phyloP scores from a whole-genome alignment of 2,329 filamentous ascomycete genomes.

The Fusarium sp. region DNA sequence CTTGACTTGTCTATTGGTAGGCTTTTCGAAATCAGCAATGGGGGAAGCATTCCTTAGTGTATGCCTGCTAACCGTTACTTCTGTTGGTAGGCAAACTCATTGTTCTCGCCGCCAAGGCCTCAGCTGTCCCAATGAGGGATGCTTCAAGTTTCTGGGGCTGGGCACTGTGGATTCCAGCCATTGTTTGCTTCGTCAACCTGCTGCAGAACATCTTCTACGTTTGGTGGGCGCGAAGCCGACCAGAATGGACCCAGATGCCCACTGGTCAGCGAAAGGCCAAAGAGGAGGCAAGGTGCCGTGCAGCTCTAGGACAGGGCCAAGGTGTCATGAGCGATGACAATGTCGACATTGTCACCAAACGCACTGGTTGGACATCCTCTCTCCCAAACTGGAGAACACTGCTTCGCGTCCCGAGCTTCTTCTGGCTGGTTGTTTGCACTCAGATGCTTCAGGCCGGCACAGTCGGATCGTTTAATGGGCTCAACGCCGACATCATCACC shows the following conservation, averaged over 20 bases:
- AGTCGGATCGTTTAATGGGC: conserved; percentile 25
- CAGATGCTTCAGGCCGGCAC: neutral
- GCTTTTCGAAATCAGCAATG: too few species aligned
- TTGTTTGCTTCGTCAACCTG: conserved; percentile 37
- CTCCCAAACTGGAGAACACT: neutral
- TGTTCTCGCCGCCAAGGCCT: conserved; percentile 40
- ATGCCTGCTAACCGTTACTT: too few species aligned
- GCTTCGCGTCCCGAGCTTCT: neutral
- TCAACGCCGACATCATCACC: conserved; percentile 40
- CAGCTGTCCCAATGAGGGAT: conserved; percentile 44
- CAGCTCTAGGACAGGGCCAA: too few species aligned
- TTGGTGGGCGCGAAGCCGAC: conserved; percentile 39
- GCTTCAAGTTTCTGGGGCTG: conserved; percentile 45
- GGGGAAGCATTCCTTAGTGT: too few species aligned
- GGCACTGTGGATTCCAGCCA: conserved; percentile 44
- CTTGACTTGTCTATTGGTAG: too few species aligned
- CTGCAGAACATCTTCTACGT: conserved; percentile 40
- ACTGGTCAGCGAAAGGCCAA: conserved; percentile 25
- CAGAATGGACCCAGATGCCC: conserved; percentile 41
- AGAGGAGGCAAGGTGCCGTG: neutral
- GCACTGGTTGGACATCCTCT: neutral
- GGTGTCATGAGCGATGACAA: too few species aligned
- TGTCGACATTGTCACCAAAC: neutral
- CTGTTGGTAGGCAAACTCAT: conserved; percentile 35
- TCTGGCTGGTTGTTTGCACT: neutral